Evolutionary conservation across 441 rosid species (phyloP), one percentile per base, ranked within the genome.

Genomic region (Francoa sonchifolia): DNA sequence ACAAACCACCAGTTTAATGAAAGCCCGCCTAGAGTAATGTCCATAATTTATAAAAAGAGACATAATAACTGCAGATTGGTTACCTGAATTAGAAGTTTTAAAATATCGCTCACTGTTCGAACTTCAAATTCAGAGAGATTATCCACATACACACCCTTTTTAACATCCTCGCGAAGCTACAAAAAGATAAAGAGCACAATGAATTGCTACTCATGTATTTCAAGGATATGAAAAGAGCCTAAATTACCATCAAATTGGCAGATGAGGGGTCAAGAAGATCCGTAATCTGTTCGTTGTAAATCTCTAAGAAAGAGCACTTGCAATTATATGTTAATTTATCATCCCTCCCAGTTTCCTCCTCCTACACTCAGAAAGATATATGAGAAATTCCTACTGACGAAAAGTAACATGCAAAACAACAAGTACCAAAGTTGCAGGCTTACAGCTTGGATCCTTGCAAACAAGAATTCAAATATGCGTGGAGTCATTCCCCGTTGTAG

Each of bases 361-460:
- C 99, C 99, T 93, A 71, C 25, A 60, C 58, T 22, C 48, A 64
- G 44, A 35, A 57, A 15, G 18, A 21, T 28, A 13, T 38, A 20
- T 37, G 13, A 17, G 28, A 39, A 49, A 44, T 14, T 23, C 1
- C 14, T 13, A 50, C 10, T 19, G n/a, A 10, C 41, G 9, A 28
- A 15, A 56, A 12, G 19, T 33, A 33, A 11, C 33, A 46, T 28
- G 26, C 19, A 31, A 16, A 33, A 39, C 33, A 52, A 41, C 54
- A 55, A 31, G 45, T 4, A 22, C 36, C 46, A 45, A 53, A 33
- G 12, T 0, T 4, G 31, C 7, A 18, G 25, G 41, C 32, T 63
- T 87, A 93, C 99, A 23, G 93, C 97, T 74, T 84, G 96, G 52
- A 93, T 93, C 72, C 97, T 74, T 19, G 99, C 92, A 68, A 93